Conservation (phyloP, 331 rosid species). For the Saraca asoca region DNA sequence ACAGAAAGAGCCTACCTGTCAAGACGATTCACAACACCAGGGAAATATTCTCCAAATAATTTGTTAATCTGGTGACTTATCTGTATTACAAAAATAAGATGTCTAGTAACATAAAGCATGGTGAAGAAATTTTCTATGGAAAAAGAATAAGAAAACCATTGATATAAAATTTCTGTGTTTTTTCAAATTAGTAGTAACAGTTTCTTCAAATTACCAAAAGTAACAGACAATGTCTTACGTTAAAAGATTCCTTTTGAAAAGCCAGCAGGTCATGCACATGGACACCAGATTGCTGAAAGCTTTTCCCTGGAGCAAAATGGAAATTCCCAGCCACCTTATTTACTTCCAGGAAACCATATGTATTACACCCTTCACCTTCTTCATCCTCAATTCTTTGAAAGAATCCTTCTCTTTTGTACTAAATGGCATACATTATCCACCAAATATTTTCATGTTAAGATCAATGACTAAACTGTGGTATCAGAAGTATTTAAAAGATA, state of each 20-base stretch:
- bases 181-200: neutral
- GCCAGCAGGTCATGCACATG: conserved; percentile 85
- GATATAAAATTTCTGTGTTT: no score
- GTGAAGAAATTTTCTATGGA: no score
- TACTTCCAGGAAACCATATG: conserved; percentile 89
- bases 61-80: conserved; percentile 82
- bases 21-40: conserved; percentile 89
- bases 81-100: conserved; percentile 45
- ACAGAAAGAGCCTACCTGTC: conserved; percentile 57
- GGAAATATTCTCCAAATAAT: conserved; percentile 82
- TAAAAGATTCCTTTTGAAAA: conserved; percentile 88
- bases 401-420: conserved; percentile 62
- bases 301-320: conserved; percentile 97
- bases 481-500: neutral
- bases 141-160: no score
- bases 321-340: conserved; percentile 92
- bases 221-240: conserved; percentile 58
- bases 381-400: conserved; percentile 90
- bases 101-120: conserved; percentile 23
- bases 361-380: conserved; percentile 97
- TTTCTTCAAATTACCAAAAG: conserved; percentile 2
- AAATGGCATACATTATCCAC: conserved; percentile 22
- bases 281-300: conserved; percentile 88
- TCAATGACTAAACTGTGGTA: conserved; percentile 19
- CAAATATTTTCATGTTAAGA: conserved; percentile 12